Evolutionary conservation across 2,329 filamentous ascomycete genomes (phyloP), one percentile per base, ranked within the genome.

Genomic region (Trichoderma simmonsii): DNA sequence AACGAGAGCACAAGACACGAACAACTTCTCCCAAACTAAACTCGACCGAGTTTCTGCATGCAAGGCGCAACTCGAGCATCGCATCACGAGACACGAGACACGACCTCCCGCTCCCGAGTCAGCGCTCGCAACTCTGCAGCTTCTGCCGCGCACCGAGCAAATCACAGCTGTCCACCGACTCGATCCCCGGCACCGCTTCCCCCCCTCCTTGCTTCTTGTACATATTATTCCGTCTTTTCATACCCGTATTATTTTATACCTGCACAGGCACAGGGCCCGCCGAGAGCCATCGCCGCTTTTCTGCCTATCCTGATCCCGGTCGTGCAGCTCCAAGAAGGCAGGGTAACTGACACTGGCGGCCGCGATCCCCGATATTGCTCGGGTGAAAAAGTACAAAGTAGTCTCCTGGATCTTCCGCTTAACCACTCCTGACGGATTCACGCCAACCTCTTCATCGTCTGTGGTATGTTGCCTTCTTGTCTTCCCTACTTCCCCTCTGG

Each of bases 231-330:
- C 66, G 18, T 26, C 57, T 24, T 60, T 70, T 61, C 66, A 51
- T 24, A 18, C 36, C 6, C 7, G 15, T 18, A 70, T 39, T 62
- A 48, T 70, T 70, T 70, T 70, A 62, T 70, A 70, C 67, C 9
- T 14, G 57, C n/a, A 60, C 18, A 34, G 57, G 30, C 30, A 32
- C n/a, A 36, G 57, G 67, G 67, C 39, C 67, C 67, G 67, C 67
- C 67, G 57, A 54, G 39, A 36, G 57, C 39, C 67, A 70, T 70
- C 67, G 39, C 67, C 67, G 66, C 66, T 51, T 57, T 48, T 21
- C 34, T 61, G 66, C 66, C 66, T 34, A 34, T 70, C 67, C 57
- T 70, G 67, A 70, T 70, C 67, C 67, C 36, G 67, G 67, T 70
- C 67, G 18, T 24, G 28, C 57, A 62, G 39, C 57, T 62, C 36